phyloP scores from a whole-genome alignment of 108 stramenopile genomes.

The Poteriospumella lacustris region DNA sequence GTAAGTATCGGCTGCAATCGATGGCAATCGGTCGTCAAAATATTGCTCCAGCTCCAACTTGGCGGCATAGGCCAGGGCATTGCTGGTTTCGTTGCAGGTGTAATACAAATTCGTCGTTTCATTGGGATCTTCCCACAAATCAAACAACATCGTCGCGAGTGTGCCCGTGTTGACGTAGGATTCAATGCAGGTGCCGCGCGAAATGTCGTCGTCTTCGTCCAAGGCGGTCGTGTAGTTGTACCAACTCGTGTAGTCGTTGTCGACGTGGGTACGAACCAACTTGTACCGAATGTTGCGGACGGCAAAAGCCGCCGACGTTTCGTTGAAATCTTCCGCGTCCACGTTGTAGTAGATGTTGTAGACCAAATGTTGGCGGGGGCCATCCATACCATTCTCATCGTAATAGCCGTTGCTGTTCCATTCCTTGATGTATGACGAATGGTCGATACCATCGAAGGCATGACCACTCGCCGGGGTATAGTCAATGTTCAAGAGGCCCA shows the following conservation, averaged over 20 bases:
- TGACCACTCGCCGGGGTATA: not conserved
- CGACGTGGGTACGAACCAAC: not conserved
- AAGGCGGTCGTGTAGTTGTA: not conserved
- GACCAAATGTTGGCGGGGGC: not conserved
- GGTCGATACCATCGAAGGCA: not conserved
- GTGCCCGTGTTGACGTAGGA: not conserved
- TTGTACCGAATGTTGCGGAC: not conserved
- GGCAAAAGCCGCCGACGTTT: not conserved
- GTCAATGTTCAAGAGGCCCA: not conserved
- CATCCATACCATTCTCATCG: not conserved
- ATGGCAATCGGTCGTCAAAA: not conserved
- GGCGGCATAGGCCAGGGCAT: constrained; percentile 15
- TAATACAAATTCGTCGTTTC: constrained; percentile 31
- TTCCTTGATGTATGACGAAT: no score
- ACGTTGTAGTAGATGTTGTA: not conserved
- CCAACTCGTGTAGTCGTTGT: not conserved
- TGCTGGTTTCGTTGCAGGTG: constrained; percentile 28
- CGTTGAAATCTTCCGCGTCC: not conserved
- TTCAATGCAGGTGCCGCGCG: not conserved
- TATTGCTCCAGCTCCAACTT: not conserved
- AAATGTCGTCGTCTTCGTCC: not conserved
- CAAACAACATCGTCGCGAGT: constrained; percentile 13
- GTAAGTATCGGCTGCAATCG: not conserved
- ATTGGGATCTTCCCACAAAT: constrained; percentile 33
- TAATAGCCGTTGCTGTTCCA: not conserved